Evolutionary conservation across 2,329 filamentous ascomycete genomes (phyloP), one percentile per base, ranked within the genome.

Genomic region (Fusarium pilosicola): DNA sequence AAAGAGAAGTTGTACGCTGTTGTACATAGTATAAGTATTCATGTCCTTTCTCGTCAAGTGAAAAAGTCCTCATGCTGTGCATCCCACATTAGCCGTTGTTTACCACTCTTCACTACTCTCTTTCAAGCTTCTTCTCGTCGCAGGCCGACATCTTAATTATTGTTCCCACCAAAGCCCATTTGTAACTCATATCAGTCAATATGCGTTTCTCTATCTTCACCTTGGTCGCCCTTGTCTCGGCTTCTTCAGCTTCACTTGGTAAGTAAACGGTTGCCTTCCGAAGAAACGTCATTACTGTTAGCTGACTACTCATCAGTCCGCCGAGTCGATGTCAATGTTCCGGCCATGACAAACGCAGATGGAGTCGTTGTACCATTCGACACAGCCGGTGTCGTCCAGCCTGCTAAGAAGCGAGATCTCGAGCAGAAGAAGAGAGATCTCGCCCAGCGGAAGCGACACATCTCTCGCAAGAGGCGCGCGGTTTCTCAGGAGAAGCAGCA

Each of bases 131-230:
- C 52, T 80, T 78, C 78, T 81, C 79, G 86, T 88, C 86, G 86
- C 86, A 85, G 86, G 86, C 79, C 86, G 86, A 88, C 86, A 79
- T 81, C 36, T 77, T 64, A 66, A 76, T 79, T 75, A 79, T 74
- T 60, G 74, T 15, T 48, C 46, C 42, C 58, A 63, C 39, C 46
- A 57, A 49, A 45, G 34, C 44, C 75, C 74, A 69, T 77, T 63
- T 54, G 60, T 59, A 51, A 52, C 41, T 48, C 20, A 38, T 38
- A 58, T 42, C 45, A 75, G 79, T 81, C 85, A 88, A 84, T 68
- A 89, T 89, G 88, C 85, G 88, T 84, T 86, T 86, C 84, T 84
- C 85, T 67, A 70, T 85, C 71, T 71, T 86, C 76, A 82, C 84
- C 76, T 65, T 88, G 70, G 80, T 87, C 75, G 81, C 86, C 70